phyloP scores from a whole-genome alignment of 179 eudicot genomes.

The Sideroxylon spinosum region DNA sequence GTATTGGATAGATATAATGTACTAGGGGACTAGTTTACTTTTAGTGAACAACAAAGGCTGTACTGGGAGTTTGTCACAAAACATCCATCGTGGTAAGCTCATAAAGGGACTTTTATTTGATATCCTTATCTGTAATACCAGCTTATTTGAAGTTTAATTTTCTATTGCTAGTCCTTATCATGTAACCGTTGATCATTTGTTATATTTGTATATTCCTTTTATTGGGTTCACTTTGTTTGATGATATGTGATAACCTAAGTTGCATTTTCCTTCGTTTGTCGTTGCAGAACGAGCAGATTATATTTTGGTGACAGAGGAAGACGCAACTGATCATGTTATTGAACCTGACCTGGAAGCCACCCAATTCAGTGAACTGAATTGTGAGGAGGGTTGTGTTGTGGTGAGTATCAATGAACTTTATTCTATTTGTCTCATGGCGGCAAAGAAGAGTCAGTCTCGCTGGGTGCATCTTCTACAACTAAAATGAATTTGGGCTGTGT shows the following conservation, averaged over 20 bases:
- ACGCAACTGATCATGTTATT: not conserved
- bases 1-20: not conserved
- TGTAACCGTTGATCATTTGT: not conserved
- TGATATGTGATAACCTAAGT: not conserved
- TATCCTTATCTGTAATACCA: not conserved
- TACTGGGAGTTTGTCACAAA: not conserved
- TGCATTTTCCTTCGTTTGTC: not conserved
- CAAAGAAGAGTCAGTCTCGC: not conserved
- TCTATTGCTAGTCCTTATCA: not conserved
- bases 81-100: not conserved
- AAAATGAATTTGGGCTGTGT: too few species aligned
- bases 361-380: not conserved
- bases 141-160: not conserved
- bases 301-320: not conserved
- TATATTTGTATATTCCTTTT: not conserved
- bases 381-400: not conserved
- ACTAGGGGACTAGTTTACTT: not conserved
- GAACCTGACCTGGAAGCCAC: not conserved
- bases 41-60: not conserved
- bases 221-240: not conserved
- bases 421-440: not conserved
- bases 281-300: not conserved
- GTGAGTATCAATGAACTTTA: constrained; percentile 1
- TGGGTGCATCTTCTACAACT: not conserved
- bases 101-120: not conserved